Conservation (phyloP, 768 basidiomycete genomes). For the Auriculariales sp. region DNA sequence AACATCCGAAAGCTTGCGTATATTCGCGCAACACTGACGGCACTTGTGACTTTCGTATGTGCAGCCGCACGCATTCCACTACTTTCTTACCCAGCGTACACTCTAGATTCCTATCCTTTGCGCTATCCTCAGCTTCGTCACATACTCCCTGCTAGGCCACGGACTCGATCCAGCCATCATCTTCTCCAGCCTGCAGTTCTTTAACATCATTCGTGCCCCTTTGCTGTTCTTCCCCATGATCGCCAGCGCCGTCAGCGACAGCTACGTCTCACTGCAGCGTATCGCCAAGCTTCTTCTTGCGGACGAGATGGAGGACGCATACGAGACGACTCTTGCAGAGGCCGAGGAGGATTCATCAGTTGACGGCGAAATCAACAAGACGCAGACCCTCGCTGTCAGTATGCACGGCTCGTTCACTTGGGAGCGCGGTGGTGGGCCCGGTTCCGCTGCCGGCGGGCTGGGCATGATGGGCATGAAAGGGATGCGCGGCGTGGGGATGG, state of each 20-base stretch:
- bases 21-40: constrained; percentile 5
- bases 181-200: constrained; percentile 42
- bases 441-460: not conserved
- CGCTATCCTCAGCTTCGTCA: constrained; percentile 30
- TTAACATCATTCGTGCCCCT: constrained; percentile 26
- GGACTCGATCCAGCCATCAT: constrained; percentile 37
- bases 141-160: constrained; percentile 45
- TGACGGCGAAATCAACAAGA: constrained; percentile 14
- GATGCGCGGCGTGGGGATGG: too few species aligned
- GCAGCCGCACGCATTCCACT: constrained; percentile 18
- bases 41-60: not conserved
- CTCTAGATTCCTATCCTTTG: constrained; percentile 33
- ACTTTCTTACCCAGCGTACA: constrained; percentile 26
- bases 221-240: not conserved
- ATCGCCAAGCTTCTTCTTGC: constrained; percentile 34
- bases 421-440: constrained; percentile 22
- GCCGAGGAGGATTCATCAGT: constrained; percentile 24
- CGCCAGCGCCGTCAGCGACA: constrained; percentile 20
- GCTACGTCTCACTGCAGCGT: constrained; percentile 33
- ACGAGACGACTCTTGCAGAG: constrained; percentile 23
- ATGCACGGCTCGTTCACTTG: constrained; percentile 34
- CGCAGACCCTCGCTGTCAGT: not conserved
- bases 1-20: constrained; percentile 15
- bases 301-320: constrained; percentile 37
- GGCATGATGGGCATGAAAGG: too few species aligned